Percentiles rank a stretch among this genome's conserved stretches.
Conservation (phyloP, 805 yeast genomes). For the Metschnikowia picachoensis region DNA sequence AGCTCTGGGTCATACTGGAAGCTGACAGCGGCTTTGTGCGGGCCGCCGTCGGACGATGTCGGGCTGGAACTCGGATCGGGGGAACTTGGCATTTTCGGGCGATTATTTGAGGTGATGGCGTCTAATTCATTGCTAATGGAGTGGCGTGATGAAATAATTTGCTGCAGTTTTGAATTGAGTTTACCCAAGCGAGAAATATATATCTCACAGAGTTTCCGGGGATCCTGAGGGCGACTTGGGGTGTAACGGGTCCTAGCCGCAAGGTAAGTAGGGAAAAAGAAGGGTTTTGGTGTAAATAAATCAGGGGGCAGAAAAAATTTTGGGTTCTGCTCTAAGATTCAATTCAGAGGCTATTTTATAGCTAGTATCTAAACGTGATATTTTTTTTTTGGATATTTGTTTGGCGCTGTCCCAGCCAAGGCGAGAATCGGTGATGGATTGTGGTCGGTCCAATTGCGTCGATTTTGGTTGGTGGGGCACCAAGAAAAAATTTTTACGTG, state of each 20-base stretch:
- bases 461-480: not conserved
- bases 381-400: not conserved
- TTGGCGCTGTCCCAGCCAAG: not conserved
- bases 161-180: too few species aligned
- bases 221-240: not conserved
- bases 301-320: too few species aligned
- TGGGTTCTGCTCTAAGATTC: too few species aligned
- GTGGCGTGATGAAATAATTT: not conserved
- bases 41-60: conserved; percentile 7
- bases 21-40: conserved; percentile 3
- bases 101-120: not conserved
- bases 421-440: not conserved
- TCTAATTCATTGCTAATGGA: not conserved
- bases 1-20: conserved; percentile 43
- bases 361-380: too few species aligned
- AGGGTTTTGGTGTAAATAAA: too few species aligned
- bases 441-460: conserved; percentile 4
- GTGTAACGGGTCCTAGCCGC: too few species aligned
- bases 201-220: not conserved
- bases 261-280: too few species aligned
- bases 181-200: not conserved
- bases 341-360: not conserved
- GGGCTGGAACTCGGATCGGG: conserved; percentile 5
- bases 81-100: conserved; percentile 1
- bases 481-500: too few species aligned